Base-by-base conservation (phyloP, 805 yeast species). In the Kuraishia piskuri region DNA sequence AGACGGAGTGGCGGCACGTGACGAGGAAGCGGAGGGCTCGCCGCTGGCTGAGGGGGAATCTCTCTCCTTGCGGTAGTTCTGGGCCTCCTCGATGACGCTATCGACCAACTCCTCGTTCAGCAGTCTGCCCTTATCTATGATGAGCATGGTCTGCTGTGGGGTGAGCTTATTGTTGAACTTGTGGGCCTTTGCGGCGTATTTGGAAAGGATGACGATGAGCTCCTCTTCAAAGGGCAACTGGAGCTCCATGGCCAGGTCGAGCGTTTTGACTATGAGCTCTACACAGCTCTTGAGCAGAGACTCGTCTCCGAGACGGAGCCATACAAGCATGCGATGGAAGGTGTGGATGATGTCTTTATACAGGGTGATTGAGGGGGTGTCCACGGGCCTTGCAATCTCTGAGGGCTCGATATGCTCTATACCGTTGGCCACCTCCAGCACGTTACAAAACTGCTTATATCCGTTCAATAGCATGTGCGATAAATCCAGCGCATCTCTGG, bases 231-330 rank as follows among this genome's bases (percentile, higher is more conserved):
- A 73, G 2, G 64, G 62, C 25, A 85, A 73, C 12, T 76, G 63
- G 45, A 83, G 69, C 46, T 80, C 84, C 26, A 70, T 67, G 0
- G 90, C 88, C 48, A 87, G 66, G 58, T 83, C 87, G 49, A 90
- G 73, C 0, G 89, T 82, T 47, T 78, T 76, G 51, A 83, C 77
- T 3, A 88, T 86, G 49, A 90, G 71, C 22, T 77, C 75, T 5
- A 88, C 91, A 72, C 96, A 89, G 1, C 89, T 78, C 23, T 76
- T 77, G 48, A 88, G 70, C 49, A 92, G 71, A 2, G 90, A 86
- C 6, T 79, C 73, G 66, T 91, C 97, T 55, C 92, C 89, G 49
- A 92, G 72, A 55, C 94, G 76, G 25, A 92, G 73, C 95, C 97
- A 88, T 45, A 82, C 84, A 36, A 88, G 75, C 74, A 88, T 83